These are phyloP conservation scores for Saturnispora kantuleensis DNA, from an alignment of 805 yeast genomes.

Conservation along the genomic window DNA sequence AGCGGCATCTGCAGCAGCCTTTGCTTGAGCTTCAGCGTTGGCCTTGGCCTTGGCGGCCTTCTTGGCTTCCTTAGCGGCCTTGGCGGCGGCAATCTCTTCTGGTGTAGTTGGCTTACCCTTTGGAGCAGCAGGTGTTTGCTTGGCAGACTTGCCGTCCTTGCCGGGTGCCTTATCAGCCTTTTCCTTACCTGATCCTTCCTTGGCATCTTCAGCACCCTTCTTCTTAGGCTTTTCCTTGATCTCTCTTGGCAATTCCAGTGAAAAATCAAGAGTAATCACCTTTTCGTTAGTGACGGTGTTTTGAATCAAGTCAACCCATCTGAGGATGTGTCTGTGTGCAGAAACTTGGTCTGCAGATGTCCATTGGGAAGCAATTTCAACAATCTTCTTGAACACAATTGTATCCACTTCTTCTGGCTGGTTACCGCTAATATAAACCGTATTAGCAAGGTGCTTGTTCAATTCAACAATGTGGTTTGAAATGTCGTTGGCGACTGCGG, in stretches of 20 bases:
- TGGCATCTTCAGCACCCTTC: slow-evolving; percentile 17
- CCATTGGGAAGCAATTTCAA: slow-evolving; percentile 52
- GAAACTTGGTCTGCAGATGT: slow-evolving; percentile 45
- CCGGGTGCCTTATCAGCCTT: slow-evolving; percentile 11
- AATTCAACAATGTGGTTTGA: slow-evolving; percentile 50
- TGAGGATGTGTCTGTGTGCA: slow-evolving; percentile 67
- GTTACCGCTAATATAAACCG: slow-evolving; percentile 64
- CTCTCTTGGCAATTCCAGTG: slow-evolving; percentile 57
- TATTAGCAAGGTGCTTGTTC: slow-evolving; percentile 57
- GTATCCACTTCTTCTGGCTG: slow-evolving; percentile 63
- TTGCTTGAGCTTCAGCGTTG: slow-evolving; percentile 42
- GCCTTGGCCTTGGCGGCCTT: slow-evolving; percentile 44
- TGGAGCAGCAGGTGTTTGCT: slow-evolving; percentile 10
- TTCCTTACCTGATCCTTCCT: slow-evolving; percentile 7
- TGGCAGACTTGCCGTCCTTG: slow-evolving; percentile 11
- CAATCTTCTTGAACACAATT: slow-evolving; percentile 53
- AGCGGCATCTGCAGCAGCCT: slow-evolving; percentile 45
- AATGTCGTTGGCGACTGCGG: slow-evolving; percentile 42
- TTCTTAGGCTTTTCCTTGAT: slow-evolving; percentile 30
- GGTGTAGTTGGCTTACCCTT: slow-evolving; percentile 22
- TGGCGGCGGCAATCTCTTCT: slow-evolving; percentile 25
- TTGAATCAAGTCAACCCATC: slow-evolving; percentile 91
- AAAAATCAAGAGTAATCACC: slow-evolving; percentile 46
- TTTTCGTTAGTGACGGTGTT: slow-evolving; percentile 36
- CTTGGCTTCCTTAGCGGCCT: slow-evolving; percentile 31